Evolutionary conservation across 2,329 filamentous ascomycete genomes (phyloP).

Genomic region (Chaetomiaceae sp.): DNA sequence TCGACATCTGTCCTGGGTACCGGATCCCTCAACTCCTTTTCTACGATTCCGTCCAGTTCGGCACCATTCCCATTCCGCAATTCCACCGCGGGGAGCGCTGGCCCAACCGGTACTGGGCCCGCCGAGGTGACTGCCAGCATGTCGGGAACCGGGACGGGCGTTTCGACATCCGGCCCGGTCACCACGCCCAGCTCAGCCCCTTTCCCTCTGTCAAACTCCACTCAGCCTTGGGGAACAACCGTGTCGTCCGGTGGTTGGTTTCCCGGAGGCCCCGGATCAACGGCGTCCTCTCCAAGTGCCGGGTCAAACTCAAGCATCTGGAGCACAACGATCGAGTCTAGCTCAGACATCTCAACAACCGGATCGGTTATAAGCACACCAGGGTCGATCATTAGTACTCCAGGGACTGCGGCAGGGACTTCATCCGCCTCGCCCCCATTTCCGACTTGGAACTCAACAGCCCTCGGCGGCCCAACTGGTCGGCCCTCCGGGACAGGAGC

Average conservation of each 20-base stretch:
- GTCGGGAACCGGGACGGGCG: constrained; percentile 3
- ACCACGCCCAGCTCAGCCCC: too few relatives aligned
- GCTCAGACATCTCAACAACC: neutral
- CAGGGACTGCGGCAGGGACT: neutral
- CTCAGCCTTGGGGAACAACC: too few relatives aligned
- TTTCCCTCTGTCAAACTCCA: too few relatives aligned
- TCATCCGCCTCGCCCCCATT: neutral
- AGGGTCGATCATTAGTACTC: neutral
- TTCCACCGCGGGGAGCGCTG: constrained; percentile 5
- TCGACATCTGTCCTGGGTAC: constrained; percentile 6
- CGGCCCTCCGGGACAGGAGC: neutral
- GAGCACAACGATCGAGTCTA: too few relatives aligned
- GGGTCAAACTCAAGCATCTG: too few relatives aligned
- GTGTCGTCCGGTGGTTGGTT: too few relatives aligned
- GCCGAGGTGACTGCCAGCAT: neutral
- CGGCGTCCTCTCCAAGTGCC: too few relatives aligned
- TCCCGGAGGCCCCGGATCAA: too few relatives aligned
- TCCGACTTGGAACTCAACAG: neutral
- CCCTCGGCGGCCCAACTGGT: neutral
- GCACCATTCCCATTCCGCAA: constrained; percentile 16
- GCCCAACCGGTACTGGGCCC: constrained; percentile 3
- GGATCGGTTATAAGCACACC: too few relatives aligned
- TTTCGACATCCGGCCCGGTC: too few relatives aligned
- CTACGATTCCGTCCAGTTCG: constrained; percentile 5
- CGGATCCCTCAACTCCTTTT: neutral